Evolutionary conservation across 2,329 filamentous ascomycete species (phyloP).

Genomic region (Macrophomina phaseolina): DNA sequence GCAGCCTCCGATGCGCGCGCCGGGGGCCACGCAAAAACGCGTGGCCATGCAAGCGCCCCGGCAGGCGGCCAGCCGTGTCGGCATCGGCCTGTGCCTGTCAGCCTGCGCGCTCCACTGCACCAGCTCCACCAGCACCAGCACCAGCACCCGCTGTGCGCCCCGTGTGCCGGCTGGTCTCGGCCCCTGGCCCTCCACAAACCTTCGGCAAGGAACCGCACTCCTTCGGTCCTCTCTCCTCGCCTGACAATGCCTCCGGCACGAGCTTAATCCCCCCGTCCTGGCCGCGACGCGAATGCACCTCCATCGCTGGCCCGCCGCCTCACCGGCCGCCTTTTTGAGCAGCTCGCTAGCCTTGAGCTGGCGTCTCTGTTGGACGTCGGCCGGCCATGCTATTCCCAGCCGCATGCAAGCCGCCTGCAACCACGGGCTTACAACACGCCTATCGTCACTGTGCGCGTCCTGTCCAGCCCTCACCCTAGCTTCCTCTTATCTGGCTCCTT

Average conservation of each 20-base stretch:
- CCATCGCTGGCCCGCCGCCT: neutral
- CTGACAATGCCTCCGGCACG: neutral
- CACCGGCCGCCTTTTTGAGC: constrained; percentile 9
- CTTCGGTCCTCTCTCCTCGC: neutral
- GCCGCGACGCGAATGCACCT: neutral
- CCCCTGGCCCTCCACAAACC: constrained; percentile 9
- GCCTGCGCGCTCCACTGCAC: neutral
- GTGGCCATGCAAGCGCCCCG: constrained; percentile 4
- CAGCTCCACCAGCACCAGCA: neutral
- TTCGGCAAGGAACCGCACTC: neutral
- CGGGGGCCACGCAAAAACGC: constrained; percentile 16
- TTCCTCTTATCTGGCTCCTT: neutral
- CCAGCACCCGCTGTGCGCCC: no score
- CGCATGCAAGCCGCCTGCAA: constrained; percentile 11
- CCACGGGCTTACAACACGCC: constrained; percentile 1
- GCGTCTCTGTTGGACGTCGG: constrained; percentile 3
- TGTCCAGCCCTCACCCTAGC: neutral
- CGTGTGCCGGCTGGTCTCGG: constrained; percentile 1
- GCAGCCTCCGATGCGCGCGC: constrained; percentile 15
- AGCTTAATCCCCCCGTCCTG: constrained; percentile 5
- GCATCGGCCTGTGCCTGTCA: neutral
- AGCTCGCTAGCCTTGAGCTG: constrained; percentile 3
- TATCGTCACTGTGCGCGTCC: neutral
- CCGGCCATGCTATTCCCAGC: neutral
- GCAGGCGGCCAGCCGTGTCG: constrained; percentile 1